Evolutionary conservation across 225 moss, liverwort and hornwort genomes (phyloP).

Genomic region (Marchantia paleacea): DNA sequence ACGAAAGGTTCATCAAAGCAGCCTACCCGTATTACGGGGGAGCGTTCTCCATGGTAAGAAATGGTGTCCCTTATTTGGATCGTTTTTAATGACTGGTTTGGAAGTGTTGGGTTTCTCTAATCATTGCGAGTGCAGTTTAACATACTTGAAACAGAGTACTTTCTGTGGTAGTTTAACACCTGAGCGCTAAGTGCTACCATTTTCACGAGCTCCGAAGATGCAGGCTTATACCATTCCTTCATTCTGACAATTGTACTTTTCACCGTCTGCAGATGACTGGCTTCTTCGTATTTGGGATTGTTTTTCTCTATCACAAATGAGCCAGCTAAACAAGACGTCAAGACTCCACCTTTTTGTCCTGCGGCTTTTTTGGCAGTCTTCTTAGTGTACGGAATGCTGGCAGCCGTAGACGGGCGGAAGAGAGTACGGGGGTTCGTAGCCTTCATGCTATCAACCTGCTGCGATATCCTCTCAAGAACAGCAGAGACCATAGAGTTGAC

Average conservation of each 20-base stretch:
- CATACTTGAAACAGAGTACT: background rate
- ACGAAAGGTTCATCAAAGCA: conserved; percentile 89
- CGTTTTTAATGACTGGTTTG: background rate
- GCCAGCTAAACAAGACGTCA: conserved; percentile 1
- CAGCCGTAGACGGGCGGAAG: conserved; percentile 16
- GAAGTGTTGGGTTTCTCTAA: background rate
- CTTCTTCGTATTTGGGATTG: conserved; percentile 86
- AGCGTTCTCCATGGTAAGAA: conserved; percentile 85
- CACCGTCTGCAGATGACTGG: conserved; percentile 70
- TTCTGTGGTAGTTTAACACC: background rate
- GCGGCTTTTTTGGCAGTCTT: conserved; percentile 23
- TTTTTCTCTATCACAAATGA: conserved; percentile 95
- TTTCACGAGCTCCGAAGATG: background rate
- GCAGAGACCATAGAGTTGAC: conserved; percentile 7
- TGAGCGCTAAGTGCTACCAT: too few species aligned
- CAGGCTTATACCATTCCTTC: background rate
- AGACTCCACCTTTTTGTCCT: conserved; percentile 6
- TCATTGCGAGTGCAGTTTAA: background rate
- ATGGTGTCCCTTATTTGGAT: background rate
- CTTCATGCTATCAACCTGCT: background rate
- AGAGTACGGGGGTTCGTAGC: background rate
- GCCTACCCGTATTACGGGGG: conserved; percentile 96
- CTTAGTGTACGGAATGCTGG: conserved; percentile 14
- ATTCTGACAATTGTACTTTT: background rate
- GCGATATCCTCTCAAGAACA: background rate